Percentiles rank a stretch among this genome's conserved stretches.
These are phyloP conservation scores for Xylariaceae sp. DNA, from an alignment of 2,329 filamentous ascomycete genomes.

Conservation along the genomic window DNA sequence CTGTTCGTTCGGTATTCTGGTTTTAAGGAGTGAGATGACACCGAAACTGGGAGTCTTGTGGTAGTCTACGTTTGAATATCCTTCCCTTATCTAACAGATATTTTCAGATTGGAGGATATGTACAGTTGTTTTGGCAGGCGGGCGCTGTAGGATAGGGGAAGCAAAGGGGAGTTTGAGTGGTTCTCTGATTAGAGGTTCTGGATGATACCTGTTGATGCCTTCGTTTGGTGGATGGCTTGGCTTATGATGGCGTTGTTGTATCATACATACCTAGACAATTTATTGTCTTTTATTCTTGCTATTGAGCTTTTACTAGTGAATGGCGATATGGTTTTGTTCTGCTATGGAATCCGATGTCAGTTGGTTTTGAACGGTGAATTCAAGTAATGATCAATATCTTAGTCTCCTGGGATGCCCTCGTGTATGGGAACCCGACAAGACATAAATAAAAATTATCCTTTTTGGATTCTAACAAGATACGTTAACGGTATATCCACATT, in stretches of 20 bases:
- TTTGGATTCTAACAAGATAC: too few species aligned
- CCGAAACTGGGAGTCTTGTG: too few species aligned
- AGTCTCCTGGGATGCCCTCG: too few species aligned
- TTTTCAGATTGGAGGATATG: conserved; percentile 1
- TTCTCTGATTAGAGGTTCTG: conserved; percentile 8
- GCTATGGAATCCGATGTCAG: too few species aligned
- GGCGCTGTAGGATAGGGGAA: conserved; percentile 9
- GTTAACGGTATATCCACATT: too few species aligned
- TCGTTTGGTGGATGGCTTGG: background rate
- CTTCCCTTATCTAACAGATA: background rate
- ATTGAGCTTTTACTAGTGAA: too few species aligned
- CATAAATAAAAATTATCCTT: too few species aligned
- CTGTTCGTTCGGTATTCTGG: conserved; percentile 67
- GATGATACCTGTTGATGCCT: conserved; percentile 7
- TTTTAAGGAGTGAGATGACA: conserved; percentile 8
- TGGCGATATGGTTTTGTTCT: too few species aligned
- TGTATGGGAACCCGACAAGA: too few species aligned
- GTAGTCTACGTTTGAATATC: background rate
- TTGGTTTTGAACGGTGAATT: too few species aligned
- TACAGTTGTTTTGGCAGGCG: conserved; percentile 2
- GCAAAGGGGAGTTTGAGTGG: conserved; percentile 1
- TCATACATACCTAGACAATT: background rate
- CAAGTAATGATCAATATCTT: too few species aligned
- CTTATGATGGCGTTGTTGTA: background rate
- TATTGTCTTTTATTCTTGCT: too few species aligned